These are phyloP conservation scores for Microascus cirrosus DNA, from an alignment of 2,329 filamentous ascomycete species.

Conservation along the genomic window DNA sequence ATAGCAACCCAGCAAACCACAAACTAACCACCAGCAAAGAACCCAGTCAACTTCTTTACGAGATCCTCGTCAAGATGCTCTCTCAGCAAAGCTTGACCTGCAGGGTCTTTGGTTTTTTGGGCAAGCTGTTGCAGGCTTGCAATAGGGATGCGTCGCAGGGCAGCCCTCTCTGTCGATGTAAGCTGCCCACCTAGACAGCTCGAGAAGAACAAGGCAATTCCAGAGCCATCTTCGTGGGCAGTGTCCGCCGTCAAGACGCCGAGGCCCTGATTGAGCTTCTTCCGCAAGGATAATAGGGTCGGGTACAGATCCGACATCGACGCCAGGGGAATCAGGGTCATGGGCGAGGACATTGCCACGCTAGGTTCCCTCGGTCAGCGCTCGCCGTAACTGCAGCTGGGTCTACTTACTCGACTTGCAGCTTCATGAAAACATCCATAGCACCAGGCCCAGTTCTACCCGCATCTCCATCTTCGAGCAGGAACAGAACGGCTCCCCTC, in stretches of 20 bases:
- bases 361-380: constrained; percentile 4
- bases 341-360: constrained; percentile 20
- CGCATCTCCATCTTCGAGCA: constrained; percentile 20
- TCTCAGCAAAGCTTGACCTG: constrained; percentile 11
- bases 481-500: constrained; percentile 30
- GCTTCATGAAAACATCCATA: constrained; percentile 22
- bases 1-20: neutral
- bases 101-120: constrained; percentile 8
- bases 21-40: constrained; percentile 10
- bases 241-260: neutral
- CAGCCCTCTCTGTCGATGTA: constrained; percentile 12
- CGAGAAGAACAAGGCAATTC: constrained; percentile 7
- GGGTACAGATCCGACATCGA: constrained; percentile 20
- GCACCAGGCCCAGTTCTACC: constrained; percentile 7
- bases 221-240: constrained; percentile 8
- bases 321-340: constrained; percentile 31
- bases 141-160: constrained; percentile 16
- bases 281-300: constrained; percentile 25
- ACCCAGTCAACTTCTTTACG: constrained; percentile 16
- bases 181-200: constrained; percentile 16
- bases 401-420: constrained; percentile 31
- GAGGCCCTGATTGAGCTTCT: constrained; percentile 1
- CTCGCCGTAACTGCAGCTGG: neutral
- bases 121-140: constrained; percentile 15
- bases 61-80: constrained; percentile 18